Evolutionary conservation across 2,329 filamentous ascomycete species (phyloP).

Genomic region (Neonectria sp.): DNA sequence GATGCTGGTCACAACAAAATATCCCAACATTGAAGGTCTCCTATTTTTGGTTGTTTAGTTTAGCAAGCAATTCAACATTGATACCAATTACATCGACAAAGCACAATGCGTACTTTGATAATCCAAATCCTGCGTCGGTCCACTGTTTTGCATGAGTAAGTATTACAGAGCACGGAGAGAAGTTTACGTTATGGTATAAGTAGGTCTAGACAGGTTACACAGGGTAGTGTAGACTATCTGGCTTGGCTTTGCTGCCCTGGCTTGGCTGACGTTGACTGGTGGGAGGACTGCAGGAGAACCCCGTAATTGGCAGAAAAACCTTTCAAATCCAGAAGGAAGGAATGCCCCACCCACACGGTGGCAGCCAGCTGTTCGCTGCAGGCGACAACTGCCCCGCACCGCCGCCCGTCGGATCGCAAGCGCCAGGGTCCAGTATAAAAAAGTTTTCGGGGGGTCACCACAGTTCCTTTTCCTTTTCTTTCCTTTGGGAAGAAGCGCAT

Average conservation of each 20-base stretch:
- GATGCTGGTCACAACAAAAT: background rate
- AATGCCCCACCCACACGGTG: slow-evolving; percentile 2
- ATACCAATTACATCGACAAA: background rate
- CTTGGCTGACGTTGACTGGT: background rate
- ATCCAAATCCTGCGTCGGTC: background rate
- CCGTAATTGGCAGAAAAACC: slow-evolving; percentile 10
- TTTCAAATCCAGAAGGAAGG: slow-evolving; percentile 12
- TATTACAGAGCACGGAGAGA: too few relatives aligned
- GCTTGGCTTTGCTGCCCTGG: background rate
- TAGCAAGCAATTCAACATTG: background rate
- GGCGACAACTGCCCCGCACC: slow-evolving; percentile 25
- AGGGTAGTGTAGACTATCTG: too few relatives aligned
- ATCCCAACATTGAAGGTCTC: background rate
- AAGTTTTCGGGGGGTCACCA: slow-evolving; percentile 55
- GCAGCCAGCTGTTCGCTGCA: slow-evolving; percentile 22
- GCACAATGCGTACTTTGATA: background rate
- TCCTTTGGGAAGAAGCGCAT: slow-evolving; percentile 69
- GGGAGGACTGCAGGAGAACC: background rate
- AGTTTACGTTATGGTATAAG: too few relatives aligned
- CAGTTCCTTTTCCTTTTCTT: slow-evolving; percentile 59
- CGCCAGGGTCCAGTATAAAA: slow-evolving; percentile 54
- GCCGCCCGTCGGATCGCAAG: slow-evolving; percentile 37
- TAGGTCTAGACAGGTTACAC: too few relatives aligned
- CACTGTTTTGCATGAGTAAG: too few relatives aligned
- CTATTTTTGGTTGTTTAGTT: background rate